A percentile compares a stretch with the other conserved stretches of the same genome.
Conservation (phyloP, 2,329 filamentous ascomycete genomes). For the Calonectria pseudoturangicola region DNA sequence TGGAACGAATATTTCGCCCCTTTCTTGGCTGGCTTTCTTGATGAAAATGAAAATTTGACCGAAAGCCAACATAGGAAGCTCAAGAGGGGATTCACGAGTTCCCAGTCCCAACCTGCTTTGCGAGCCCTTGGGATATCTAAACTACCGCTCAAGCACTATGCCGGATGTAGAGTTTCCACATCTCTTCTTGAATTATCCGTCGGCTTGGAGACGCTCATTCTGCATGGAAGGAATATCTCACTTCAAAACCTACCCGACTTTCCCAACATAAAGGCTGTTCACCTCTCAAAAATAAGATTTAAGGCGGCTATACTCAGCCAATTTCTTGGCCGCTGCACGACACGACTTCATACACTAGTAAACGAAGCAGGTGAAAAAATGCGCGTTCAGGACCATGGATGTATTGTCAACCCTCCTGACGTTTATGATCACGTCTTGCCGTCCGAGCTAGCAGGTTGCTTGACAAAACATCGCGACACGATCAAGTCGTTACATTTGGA, state of each 20-base stretch:
- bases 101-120: not conserved
- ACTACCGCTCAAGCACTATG: conserved; percentile 7
- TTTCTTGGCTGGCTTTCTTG: not conserved
- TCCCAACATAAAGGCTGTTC: conserved; percentile 8
- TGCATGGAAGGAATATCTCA: not conserved
- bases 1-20: not conserved
- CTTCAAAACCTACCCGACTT: not conserved
- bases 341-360: conserved; percentile 1
- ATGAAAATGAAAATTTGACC: not conserved
- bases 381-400: too few species aligned
- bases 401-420: not conserved
- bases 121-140: not conserved
- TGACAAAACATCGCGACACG: not conserved
- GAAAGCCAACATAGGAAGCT: not conserved
- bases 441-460: not conserved
- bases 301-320: not conserved
- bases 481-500: not conserved
- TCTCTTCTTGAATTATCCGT: conserved; percentile 4
- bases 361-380: conserved; percentile 5
- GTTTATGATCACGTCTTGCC: not conserved
- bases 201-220: conserved; percentile 28
- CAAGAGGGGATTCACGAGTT: not conserved
- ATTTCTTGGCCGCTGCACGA: not conserved
- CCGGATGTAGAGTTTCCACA: not conserved
- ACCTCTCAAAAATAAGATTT: not conserved